These are phyloP conservation scores for Murraya paniculata DNA, from an alignment of 345 rosid genomes.

Conservation along the genomic window DNA sequence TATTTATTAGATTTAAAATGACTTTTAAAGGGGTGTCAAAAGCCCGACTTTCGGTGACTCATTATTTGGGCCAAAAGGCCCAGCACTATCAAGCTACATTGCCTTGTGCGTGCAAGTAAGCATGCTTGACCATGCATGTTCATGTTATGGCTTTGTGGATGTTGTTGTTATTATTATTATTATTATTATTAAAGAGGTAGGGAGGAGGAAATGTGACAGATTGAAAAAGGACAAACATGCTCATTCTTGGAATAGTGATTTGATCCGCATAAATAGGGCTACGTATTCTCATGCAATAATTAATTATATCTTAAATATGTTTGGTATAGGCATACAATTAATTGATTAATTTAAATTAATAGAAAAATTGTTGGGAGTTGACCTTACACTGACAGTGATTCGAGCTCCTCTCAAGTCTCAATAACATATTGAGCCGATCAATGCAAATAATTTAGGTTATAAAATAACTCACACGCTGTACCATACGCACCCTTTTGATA, in stretches of 20 bases:
- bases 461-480: conserved; percentile 20
- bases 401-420: conserved; percentile 19
- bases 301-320: not conserved
- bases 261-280: conserved; percentile 30
- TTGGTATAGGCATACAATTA: conserved; percentile 6
- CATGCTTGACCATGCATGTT: too few species aligned
- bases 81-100: not conserved
- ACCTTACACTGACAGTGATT: conserved; percentile 23
- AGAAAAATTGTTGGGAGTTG: conserved; percentile 29
- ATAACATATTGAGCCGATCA: conserved; percentile 10
- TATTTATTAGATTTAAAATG: too few species aligned
- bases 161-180: not conserved
- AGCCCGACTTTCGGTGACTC: too few species aligned
- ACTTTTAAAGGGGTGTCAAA: too few species aligned
- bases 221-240: conserved; percentile 38
- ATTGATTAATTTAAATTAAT: conserved; percentile 8
- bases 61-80: not conserved
- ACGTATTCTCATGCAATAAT: conserved; percentile 20
- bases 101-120: not conserved
- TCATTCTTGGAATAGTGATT: conserved; percentile 37
- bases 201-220: not conserved
- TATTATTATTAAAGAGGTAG: too few species aligned
- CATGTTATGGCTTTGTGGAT: not conserved
- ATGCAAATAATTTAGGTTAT: conserved; percentile 1
- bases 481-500: conserved; percentile 11